These are phyloP conservation scores for Hydnum rufescens DNA, from an alignment of 768 basidiomycete species.

Conservation along the genomic window DNA sequence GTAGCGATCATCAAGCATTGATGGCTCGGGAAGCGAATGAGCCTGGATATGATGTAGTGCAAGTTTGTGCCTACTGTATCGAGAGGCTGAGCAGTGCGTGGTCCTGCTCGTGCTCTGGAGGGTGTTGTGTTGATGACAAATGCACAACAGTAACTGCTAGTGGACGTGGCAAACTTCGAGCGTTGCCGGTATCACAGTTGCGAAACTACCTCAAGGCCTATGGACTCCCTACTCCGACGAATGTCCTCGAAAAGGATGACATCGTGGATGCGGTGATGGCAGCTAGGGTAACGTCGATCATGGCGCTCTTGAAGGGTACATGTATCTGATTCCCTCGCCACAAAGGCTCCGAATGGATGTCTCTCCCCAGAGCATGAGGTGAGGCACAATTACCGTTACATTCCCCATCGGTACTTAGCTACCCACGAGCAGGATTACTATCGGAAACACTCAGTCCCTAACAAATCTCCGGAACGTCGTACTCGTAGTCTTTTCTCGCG, in stretches of 20 bases:
- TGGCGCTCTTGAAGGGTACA: not conserved
- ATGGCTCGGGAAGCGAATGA: conserved; percentile 4
- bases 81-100: conserved; percentile 7
- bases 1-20: conserved; percentile 11
- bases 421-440: conserved; percentile 29
- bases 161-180: conserved; percentile 7
- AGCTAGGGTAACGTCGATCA: conserved; percentile 4
- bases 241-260: conserved; percentile 10
- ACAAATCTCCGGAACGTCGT: conserved; percentile 14
- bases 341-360: conserved; percentile 4
- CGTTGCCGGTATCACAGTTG: conserved; percentile 4
- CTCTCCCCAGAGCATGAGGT: not conserved
- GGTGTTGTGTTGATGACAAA: not conserved
- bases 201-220: conserved; percentile 9
- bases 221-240: conserved; percentile 4
- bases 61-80: conserved; percentile 10
- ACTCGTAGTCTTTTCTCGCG: conserved; percentile 28
- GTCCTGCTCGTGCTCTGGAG: not conserved
- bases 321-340: not conserved
- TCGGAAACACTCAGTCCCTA: conserved; percentile 42
- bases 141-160: conserved; percentile 8
- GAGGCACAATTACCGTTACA: not conserved
- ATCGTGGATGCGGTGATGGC: conserved; percentile 8
- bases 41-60: conserved; percentile 10
- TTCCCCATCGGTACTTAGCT: not conserved